Conservation (phyloP, 2,329 filamentous ascomycete species). For the Cyphellophora europaea region DNA sequence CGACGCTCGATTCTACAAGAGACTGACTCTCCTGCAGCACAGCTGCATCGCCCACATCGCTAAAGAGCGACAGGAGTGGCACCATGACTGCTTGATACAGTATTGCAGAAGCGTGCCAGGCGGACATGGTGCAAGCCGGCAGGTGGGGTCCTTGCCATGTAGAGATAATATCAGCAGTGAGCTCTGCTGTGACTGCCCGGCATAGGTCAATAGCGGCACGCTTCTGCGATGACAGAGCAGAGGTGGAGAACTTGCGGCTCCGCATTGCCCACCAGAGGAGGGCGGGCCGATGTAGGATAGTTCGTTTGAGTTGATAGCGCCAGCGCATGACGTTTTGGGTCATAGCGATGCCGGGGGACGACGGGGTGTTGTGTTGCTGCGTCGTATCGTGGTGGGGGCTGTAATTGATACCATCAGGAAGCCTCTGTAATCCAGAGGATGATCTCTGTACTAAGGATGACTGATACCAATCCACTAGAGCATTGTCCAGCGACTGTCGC, state of each 20-base stretch:
- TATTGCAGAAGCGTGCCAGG: conserved; percentile 77
- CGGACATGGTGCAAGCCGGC: conserved; percentile 60
- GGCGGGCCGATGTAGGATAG: conserved; percentile 65
- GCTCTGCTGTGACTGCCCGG: conserved; percentile 58
- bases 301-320: conserved; percentile 69
- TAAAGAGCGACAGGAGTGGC: conserved; percentile 65
- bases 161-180: conserved; percentile 61
- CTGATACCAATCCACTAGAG: conserved; percentile 64
- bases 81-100: conserved; percentile 74
- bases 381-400: conserved; percentile 46
- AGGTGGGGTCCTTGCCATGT: conserved; percentile 45
- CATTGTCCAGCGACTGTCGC: conserved; percentile 55
- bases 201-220: conserved; percentile 59
- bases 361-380: conserved; percentile 37
- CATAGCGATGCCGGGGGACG: conserved; percentile 10
- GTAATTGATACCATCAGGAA: not conserved
- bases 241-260: conserved; percentile 35
- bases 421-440: no score
- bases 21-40: conserved; percentile 48
- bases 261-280: conserved; percentile 56
- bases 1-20: conserved; percentile 42
- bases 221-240: conserved; percentile 51
- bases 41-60: conserved; percentile 40
- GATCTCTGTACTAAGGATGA: conserved; percentile 23
- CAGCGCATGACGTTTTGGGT: conserved; percentile 58